A percentile compares a stretch with the other conserved stretches of the same genome.
Evolutionary conservation across 257 asterid genomes (phyloP).

Genomic region (Penstemon davidsonii): DNA sequence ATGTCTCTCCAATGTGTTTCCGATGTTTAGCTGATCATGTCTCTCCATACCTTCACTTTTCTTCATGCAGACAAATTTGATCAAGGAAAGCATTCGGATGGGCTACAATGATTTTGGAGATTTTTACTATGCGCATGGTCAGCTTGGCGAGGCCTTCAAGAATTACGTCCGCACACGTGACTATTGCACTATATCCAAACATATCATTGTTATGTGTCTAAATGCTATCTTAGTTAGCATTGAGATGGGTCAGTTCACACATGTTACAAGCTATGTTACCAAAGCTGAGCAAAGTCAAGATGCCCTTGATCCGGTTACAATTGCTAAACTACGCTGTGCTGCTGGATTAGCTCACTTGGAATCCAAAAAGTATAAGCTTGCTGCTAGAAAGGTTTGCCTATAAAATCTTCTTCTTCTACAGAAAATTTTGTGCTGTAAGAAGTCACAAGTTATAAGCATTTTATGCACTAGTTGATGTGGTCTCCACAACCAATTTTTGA

Average conservation of each 20-base stretch:
- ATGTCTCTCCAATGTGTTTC: too few relatives aligned
- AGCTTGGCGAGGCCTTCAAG: constrained; percentile 86
- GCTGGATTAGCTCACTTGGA: constrained; percentile 92
- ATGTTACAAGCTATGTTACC: constrained; percentile 83
- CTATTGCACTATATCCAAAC: constrained; percentile 89
- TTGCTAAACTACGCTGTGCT: constrained; percentile 77
- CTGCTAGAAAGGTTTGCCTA: constrained; percentile 90
- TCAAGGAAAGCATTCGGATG: constrained; percentile 97
- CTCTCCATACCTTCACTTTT: neutral
- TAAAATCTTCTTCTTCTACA: neutral
- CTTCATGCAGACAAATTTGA: constrained; percentile 79
- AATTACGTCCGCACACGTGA: constrained; percentile 93
- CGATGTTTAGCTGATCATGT: too few relatives aligned
- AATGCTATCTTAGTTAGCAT: constrained; percentile 89
- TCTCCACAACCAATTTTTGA: too few relatives aligned
- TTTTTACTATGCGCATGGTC: constrained; percentile 84
- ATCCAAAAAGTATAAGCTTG: constrained; percentile 79
- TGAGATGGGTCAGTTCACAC: constrained; percentile 96
- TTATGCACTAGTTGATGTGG: neutral
- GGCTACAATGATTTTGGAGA: constrained; percentile 99
- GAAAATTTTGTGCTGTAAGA: constrained; percentile 15
- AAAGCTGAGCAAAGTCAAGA: constrained; percentile 89
- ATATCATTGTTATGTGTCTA: constrained; percentile 83
- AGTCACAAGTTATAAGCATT: neutral
- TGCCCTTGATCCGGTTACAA: constrained; percentile 61